Conservation (phyloP, 257 asterid species). For the Solanum sejunctum region DNA sequence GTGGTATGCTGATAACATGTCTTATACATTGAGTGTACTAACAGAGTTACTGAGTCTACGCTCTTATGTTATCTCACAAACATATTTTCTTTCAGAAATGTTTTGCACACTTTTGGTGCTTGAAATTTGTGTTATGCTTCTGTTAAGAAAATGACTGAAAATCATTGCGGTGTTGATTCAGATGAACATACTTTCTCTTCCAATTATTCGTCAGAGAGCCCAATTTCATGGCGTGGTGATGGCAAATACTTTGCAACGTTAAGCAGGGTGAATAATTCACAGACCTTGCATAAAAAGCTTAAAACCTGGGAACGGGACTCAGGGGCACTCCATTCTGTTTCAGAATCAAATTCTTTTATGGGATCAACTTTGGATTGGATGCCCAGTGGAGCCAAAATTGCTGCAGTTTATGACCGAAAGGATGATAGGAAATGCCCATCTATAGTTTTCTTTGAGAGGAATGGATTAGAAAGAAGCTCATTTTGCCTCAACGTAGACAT, state of each 20-base stretch:
- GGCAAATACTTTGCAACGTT: conserved; percentile 78
- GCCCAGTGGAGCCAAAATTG: conserved; percentile 81
- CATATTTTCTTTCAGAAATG: not conserved
- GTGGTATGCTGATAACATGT: not conserved
- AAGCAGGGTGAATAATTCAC: conserved; percentile 43
- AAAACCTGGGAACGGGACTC: conserved; percentile 98
- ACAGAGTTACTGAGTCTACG: not conserved
- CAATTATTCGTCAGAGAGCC: conserved; percentile 34
- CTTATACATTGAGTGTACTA: not conserved
- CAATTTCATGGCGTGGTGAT: conserved; percentile 88
- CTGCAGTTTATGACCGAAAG: conserved; percentile 40
- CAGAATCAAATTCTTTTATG: conserved; percentile 63
- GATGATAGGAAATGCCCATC: conserved; percentile 51
- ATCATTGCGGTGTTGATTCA: conserved; percentile 10
- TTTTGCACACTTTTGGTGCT: not conserved
- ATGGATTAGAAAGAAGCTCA: conserved; percentile 85
- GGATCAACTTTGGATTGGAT: conserved; percentile 79
- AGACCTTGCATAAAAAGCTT: conserved; percentile 41
- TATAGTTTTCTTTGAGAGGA: conserved; percentile 73
- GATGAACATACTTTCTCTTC: conserved; percentile 43
- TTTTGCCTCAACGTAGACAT: conserved; percentile 45
- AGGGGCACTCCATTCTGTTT: conserved; percentile 68
- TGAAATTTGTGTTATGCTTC: not conserved
- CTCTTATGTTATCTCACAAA: not conserved
- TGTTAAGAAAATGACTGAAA: not conserved